Evolutionary conservation across 345 rosid species (phyloP).

Genomic region (Eutrema heterophyllum): DNA sequence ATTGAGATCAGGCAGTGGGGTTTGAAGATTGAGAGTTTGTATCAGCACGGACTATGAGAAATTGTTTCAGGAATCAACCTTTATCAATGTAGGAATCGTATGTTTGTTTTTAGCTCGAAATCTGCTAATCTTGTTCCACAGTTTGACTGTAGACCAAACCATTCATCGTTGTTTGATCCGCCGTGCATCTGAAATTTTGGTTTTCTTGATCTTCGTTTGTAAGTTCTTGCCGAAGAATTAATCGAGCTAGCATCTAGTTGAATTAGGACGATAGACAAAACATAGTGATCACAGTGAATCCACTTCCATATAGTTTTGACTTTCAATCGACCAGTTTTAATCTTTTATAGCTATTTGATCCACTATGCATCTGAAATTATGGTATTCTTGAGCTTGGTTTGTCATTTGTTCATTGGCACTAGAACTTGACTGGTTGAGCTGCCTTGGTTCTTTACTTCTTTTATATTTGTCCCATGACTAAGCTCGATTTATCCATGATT

Average conservation of each 20-base stretch:
- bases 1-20: neutral
- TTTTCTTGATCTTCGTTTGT: neutral
- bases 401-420: neutral
- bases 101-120: conserved; percentile 12
- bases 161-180: neutral
- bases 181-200: neutral
- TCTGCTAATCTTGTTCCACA: neutral
- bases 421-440: neutral
- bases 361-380: neutral
- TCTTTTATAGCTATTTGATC: neutral
- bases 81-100: conserved; percentile 19
- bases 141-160: neutral
- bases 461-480: neutral
- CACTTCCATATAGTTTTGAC: neutral
- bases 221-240: neutral
- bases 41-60: neutral
- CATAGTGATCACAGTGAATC: neutral
- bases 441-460: neutral
- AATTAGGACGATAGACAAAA: neutral
- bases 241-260: neutral
- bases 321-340: neutral
- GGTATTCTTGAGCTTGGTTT: neutral
- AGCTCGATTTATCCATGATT: neutral
- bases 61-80: conserved; percentile 15
- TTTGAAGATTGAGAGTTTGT: neutral